Evolutionary conservation across 805 yeast genomes (phyloP).

Genomic region (Dipodascus albidus): DNA sequence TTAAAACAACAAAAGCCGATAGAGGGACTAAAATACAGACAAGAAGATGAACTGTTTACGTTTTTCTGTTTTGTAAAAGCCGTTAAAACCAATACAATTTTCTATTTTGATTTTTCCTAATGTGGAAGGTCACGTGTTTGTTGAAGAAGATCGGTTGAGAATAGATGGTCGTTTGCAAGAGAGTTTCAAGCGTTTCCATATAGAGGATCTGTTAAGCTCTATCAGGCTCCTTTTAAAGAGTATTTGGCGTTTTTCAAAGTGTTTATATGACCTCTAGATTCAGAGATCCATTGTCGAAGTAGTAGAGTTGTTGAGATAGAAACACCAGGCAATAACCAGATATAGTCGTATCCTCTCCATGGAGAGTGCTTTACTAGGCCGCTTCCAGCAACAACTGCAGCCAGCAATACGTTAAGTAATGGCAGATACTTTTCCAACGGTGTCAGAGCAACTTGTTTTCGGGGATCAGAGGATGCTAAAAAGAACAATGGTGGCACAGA

Average conservation of each 20-base stretch:
- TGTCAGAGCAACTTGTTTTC: not conserved
- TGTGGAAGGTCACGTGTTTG: not conserved
- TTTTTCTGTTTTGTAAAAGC: not conserved
- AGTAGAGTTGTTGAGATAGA: constrained; percentile 16
- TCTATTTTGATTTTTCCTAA: not conserved
- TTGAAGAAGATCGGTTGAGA: not conserved
- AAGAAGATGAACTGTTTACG: not conserved
- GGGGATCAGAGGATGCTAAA: not conserved
- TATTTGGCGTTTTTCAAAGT: not conserved
- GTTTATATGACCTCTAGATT: constrained; percentile 11
- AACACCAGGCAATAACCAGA: constrained; percentile 23
- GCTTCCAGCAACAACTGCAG: constrained; percentile 13
- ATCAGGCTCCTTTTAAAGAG: constrained; percentile 1
- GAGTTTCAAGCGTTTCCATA: too few species aligned
- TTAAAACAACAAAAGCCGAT: not conserved
- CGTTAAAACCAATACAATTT: too few species aligned
- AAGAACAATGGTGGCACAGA: not conserved
- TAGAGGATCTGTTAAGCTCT: too few species aligned
- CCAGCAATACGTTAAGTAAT: constrained; percentile 12
- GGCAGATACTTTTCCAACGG: constrained; percentile 6
- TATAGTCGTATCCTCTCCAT: constrained; percentile 19
- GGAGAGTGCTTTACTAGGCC: constrained; percentile 18
- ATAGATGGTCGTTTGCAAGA: not conserved
- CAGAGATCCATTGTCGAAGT: constrained; percentile 19
- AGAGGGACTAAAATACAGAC: not conserved